Evolutionary conservation across 805 yeast genomes (phyloP), one percentile per base, ranked within the genome.

Genomic region (Ascoidea rubescens): DNA sequence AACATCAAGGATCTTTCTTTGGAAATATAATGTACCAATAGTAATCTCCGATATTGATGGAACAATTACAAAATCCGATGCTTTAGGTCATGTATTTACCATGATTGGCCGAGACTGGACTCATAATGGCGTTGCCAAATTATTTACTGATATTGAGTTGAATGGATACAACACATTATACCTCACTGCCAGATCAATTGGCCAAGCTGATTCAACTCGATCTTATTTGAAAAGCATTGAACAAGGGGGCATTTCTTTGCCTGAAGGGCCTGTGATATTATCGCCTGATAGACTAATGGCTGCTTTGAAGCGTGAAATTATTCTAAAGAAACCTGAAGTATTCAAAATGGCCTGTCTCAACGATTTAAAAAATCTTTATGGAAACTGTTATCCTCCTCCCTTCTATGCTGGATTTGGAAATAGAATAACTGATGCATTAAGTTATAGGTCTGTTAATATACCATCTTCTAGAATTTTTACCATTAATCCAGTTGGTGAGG

Each of bases 351-450:
- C 99, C 1, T 91, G 98, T 66, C 71, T 93, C 55, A 80, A 83
- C 52, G 99, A 93, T 68, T 82, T 93, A 54, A 79, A 80, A 60
- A 76, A 82, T 48, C 70, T 93, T 21, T 91, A 85, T 66, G 77
- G 53, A 14, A 45, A 47, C 48, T 14, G 49, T 48, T 50, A 57
- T 52, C 42, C 77, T 49, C 84, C 91, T 0, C 96, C 97, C 4
- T 93, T 93, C 62, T 89, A 87, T 66, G 99, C 99, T 12, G 99
- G 99, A 0, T 93, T 93, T 66, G 99, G 99, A 33, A 93, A 93
- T 63, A 73, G 95, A 58, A 93, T 93, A 55, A 93, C 99, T 2
- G 99, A 93, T 68, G 98, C 98, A 5, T 76, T 93, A 51, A 87
- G 96, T 52, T 93, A 93, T 64, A 74, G 98, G 59, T 84, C 89